phyloP scores from a whole-genome alignment of 2,329 filamentous ascomycete genomes.

The Tolypocladium guangdongense region DNA sequence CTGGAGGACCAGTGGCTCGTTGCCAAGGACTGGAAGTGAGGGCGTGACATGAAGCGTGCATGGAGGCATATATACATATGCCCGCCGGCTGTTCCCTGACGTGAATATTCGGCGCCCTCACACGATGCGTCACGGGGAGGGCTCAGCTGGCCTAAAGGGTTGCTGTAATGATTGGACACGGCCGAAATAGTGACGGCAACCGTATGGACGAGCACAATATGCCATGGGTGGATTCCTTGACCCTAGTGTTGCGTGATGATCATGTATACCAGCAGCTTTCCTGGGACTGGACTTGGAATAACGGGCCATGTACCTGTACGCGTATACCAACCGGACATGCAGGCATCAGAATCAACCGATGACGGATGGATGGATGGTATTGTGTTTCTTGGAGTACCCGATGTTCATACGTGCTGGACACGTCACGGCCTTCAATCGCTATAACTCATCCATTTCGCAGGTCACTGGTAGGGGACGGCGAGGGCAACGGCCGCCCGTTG shows the following conservation, averaged over 20 bases:
- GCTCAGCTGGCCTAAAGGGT: neutral
- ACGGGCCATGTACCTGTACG: too few species aligned
- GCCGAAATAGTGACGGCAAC: neutral
- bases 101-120: neutral
- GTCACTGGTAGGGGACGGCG: too few species aligned
- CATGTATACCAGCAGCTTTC: neutral
- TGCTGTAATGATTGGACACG: neutral
- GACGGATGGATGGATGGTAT: too few species aligned
- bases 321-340: too few species aligned
- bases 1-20: constrained; percentile 36
- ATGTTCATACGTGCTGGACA: too few species aligned
- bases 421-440: too few species aligned
- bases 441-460: too few species aligned
- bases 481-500: too few species aligned
- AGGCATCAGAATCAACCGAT: too few species aligned
- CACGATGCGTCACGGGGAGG: too few species aligned
- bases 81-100: neutral
- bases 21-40: constrained; percentile 24
- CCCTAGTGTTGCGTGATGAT: neutral
- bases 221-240: neutral
- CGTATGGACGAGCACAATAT: neutral
- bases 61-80: neutral
- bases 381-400: too few species aligned
- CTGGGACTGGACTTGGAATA: too few species aligned
- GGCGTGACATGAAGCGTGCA: neutral